These are phyloP conservation scores for Leishmania aethiopica DNA, from an alignment of 208 protist species.

Conservation along the genomic window DNA sequence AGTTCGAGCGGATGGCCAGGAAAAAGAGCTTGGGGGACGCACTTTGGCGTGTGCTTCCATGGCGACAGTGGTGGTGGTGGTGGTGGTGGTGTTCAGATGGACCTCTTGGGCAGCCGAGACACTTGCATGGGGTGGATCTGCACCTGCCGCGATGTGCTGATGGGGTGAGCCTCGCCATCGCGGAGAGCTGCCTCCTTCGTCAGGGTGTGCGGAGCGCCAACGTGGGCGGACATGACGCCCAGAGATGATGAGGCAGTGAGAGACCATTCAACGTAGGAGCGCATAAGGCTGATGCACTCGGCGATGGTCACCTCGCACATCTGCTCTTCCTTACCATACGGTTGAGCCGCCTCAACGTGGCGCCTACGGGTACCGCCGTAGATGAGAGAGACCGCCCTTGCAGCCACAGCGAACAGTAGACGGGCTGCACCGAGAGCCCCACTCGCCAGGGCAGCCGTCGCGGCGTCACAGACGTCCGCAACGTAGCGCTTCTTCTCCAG, in stretches of 20 bases:
- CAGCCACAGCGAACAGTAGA: conserved; percentile 61
- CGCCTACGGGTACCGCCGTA: conserved; percentile 32
- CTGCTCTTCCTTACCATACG: conserved; percentile 19
- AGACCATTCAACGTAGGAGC: conserved; percentile 68
- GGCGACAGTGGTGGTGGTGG: neutral
- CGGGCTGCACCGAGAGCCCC: conserved; percentile 59
- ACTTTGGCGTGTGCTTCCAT: neutral
- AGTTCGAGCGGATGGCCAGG: neutral
- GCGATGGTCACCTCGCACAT: conserved; percentile 28
- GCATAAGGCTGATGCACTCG: conserved; percentile 44
- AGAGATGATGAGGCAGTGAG: conserved; percentile 56
- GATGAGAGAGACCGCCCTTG: conserved; percentile 38
- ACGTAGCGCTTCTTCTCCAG: conserved; percentile 47
- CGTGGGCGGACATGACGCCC: conserved; percentile 72
- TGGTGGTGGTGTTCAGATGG: neutral
- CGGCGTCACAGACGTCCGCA: conserved; percentile 41
- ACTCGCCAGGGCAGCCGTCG: conserved; percentile 49
- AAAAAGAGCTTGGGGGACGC: neutral
- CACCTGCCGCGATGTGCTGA: conserved; percentile 62
- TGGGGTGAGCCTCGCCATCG: conserved; percentile 61
- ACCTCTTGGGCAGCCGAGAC: conserved; percentile 19
- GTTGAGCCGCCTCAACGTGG: neutral
- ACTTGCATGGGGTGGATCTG: conserved; percentile 65
- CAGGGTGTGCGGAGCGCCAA: conserved; percentile 41
- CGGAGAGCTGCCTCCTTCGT: conserved; percentile 79